Base-by-base conservation (phyloP, 257 asterid species). In the Forsythia suspensa region DNA sequence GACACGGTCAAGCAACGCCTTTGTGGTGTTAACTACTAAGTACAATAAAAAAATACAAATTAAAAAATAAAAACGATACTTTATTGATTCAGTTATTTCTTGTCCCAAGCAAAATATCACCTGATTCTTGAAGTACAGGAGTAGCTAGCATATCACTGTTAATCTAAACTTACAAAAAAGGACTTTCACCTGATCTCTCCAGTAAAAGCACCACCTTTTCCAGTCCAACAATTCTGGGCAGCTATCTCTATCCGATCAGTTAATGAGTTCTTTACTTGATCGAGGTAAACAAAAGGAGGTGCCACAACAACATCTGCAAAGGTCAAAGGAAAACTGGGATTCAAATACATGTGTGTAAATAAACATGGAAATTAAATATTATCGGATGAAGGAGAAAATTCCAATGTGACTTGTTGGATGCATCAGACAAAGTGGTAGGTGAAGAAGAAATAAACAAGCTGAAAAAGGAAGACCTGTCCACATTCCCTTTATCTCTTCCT, bases 161-260 rank as follows among this genome's bases (percentile, higher is more conserved):
- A 20, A 63, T 12, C 66, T 61, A 61, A 18, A 43, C 8, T 70
- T 52, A 18, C 36, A 18, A 43, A 21, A 65, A 76, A 57, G 71
- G 65, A 41, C 51, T 76, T 77, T 72, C 74, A 88, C 99, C 98
- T 96, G 96, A 96, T 96, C 81, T 96, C 99, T 83, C 99, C 99
- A 21, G 97, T 96, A 84, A 96, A 96, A 77, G 98, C 99, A 73
- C 99, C 99, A 82, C 98, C 99, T 87, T 96, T 96, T 34, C 98
- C 97, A 44, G 84, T 90, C 99, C 99, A 96, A 82, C 97, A 91
- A 87, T 96, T 96, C 82, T 96, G 99, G 71, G 97, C 97, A 74
- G 98, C 88, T 43, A 96, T 79, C 82, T 94, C 97, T 37, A 94
- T 87, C 72, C 95, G 89, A 73, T 87, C 93, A 75, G 91, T 73